Conservation (phyloP, 2,329 filamentous ascomycete species). For the Cladosporium sp. region DNA sequence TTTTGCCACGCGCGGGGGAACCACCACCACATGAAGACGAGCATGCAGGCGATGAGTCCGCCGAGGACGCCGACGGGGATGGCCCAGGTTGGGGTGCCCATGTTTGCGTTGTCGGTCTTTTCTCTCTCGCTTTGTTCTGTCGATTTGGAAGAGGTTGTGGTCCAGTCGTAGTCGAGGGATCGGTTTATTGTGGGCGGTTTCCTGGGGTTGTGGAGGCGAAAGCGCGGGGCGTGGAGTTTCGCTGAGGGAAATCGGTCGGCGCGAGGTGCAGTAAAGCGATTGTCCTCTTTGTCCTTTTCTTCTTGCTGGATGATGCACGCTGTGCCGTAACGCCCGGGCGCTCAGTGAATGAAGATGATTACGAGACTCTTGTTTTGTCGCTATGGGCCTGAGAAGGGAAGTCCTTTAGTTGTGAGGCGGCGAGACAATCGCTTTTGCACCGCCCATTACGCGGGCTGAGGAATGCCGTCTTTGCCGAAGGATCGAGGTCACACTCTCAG, state of each 20-base stretch:
- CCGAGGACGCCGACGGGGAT: conserved; percentile 26
- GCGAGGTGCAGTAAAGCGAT: background rate
- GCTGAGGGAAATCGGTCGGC: background rate
- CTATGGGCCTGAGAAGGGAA: too few relatives aligned
- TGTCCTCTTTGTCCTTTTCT: background rate
- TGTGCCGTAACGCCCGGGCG: background rate
- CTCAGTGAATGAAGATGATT: background rate
- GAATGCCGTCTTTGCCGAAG: conserved; percentile 1
- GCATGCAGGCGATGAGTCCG: conserved; percentile 19
- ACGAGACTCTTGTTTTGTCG: too few relatives aligned
- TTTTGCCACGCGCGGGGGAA: conserved; percentile 24
- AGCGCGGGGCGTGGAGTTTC: background rate
- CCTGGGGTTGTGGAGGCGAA: background rate
- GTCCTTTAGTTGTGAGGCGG: too few relatives aligned
- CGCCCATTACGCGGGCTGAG: background rate
- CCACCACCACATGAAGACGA: conserved; percentile 28
- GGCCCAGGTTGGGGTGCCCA: conserved; percentile 21
- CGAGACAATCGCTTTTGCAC: background rate
- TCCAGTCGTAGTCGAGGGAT: too few relatives aligned
- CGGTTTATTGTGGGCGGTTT: too few relatives aligned
- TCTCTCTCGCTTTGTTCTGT: too few relatives aligned
- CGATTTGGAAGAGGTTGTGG: too few relatives aligned
- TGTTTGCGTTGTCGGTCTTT: background rate
- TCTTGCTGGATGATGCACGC: background rate
- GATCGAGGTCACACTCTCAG: background rate